Conservation (phyloP, 2,329 filamentous ascomycete species). For the Aspergillus chevalieri region DNA sequence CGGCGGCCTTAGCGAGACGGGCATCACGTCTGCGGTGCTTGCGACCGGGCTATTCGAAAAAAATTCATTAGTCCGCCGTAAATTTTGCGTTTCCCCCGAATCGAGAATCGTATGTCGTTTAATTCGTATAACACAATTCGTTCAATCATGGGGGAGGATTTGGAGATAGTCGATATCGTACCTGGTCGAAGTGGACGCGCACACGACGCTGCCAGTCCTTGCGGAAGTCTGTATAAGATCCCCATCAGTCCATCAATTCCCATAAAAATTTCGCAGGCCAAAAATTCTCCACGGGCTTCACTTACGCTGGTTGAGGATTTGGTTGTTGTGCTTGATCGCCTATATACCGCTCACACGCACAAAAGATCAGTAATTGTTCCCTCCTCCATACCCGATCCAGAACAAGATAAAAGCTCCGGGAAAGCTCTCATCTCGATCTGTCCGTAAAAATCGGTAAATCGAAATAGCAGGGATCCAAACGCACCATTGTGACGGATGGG, state of each 20-base stretch:
- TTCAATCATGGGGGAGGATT: slow-evolving; percentile 8
- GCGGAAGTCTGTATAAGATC: slow-evolving; percentile 69
- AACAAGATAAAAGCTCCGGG: neutral
- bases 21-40: slow-evolving; percentile 89
- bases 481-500: slow-evolving; percentile 49
- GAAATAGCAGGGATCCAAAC: slow-evolving; percentile 19
- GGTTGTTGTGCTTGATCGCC: slow-evolving; percentile 99
- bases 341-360: slow-evolving; percentile 38
- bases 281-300: slow-evolving; percentile 12
- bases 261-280: slow-evolving; percentile 10
- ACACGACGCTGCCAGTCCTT: slow-evolving; percentile 99
- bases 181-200: slow-evolving; percentile 99
- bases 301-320: slow-evolving; percentile 93
- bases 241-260: slow-evolving; percentile 19
- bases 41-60: slow-evolving; percentile 70
- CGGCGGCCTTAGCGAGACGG: slow-evolving; percentile 89
- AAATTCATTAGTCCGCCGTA: slow-evolving; percentile 32
- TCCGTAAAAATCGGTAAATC: slow-evolving; percentile 4
- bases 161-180: slow-evolving; percentile 49
- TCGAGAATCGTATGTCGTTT: neutral
- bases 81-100: slow-evolving; percentile 8
- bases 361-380: slow-evolving; percentile 14
- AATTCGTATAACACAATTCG: slow-evolving; percentile 5
- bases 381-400: neutral
- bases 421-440: slow-evolving; percentile 1